These are phyloP conservation scores for Calocybe gangraenosa DNA, from an alignment of 768 basidiomycete genomes.

Conservation along the genomic window DNA sequence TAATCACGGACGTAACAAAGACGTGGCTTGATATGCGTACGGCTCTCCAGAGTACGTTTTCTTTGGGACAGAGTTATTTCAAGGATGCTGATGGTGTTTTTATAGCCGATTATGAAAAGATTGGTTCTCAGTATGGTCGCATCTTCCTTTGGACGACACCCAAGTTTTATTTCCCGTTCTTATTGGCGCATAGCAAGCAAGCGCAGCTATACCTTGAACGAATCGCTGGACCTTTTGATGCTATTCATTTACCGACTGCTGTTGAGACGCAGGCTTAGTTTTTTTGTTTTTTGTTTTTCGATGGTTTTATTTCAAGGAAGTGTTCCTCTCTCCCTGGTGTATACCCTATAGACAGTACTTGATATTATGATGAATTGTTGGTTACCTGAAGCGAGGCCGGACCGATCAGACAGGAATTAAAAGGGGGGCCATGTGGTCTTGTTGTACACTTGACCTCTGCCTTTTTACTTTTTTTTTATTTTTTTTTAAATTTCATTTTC, in stretches of 20 bases:
- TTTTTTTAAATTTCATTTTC: too few relatives aligned
- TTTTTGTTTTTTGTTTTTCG: neutral
- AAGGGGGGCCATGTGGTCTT: conserved; percentile 15
- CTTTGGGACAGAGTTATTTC: neutral
- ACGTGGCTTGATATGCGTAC: conserved; percentile 63
- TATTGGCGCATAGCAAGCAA: conserved; percentile 22
- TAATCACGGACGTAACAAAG: conserved; percentile 73
- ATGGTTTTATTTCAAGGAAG: too few relatives aligned
- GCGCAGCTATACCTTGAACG: conserved; percentile 38
- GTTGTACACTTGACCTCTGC: conserved; percentile 21
- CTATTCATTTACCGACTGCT: conserved; percentile 6
- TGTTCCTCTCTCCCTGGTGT: neutral
- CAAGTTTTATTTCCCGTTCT: conserved; percentile 53
- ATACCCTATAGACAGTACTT: neutral
- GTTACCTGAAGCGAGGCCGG: neutral
- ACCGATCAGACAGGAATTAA: conserved; percentile 4
- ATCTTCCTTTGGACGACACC: conserved; percentile 72
- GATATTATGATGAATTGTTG: neutral
- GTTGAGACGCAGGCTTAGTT: conserved; percentile 2
- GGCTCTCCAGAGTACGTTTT: conserved; percentile 48
- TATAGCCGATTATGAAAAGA: conserved; percentile 65
- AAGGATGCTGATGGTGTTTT: conserved; percentile 1
- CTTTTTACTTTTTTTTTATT: too few relatives aligned
- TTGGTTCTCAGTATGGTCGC: conserved; percentile 56
- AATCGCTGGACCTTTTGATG: conserved; percentile 52